A percentile compares a stretch with the other conserved stretches of the same genome.
phyloP scores from a whole-genome alignment of 768 basidiomycete species.

The Rhodotorula babjevae region DNA sequence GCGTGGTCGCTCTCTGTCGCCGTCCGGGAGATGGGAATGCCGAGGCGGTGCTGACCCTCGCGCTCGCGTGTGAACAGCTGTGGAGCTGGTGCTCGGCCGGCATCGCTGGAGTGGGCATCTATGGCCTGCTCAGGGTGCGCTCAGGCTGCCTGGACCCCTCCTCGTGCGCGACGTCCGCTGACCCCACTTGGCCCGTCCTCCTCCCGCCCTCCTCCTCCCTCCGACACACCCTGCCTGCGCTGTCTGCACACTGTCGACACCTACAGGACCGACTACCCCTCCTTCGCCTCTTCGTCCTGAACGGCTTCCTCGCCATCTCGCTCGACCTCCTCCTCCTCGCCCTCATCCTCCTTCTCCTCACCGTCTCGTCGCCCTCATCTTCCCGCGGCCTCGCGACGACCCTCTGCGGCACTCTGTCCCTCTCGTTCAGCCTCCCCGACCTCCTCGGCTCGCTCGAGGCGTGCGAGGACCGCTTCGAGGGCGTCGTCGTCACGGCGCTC shows the following conservation, averaged over 20 bases:
- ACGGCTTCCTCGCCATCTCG: conserved; percentile 20
- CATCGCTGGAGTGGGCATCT: not conserved
- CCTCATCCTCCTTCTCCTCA: conserved; percentile 10
- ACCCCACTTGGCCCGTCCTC: not conserved
- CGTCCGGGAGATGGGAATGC: not conserved
- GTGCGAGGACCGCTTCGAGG: conserved; percentile 32
- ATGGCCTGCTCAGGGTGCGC: conserved; percentile 7
- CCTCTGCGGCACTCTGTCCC: conserved; percentile 14
- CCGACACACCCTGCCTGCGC: too few species aligned
- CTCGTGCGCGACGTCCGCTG: not conserved
- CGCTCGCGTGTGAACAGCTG: not conserved
- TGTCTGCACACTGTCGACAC: not conserved
- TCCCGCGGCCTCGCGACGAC: conserved; percentile 14
- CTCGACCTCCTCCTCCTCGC: conserved; percentile 19
- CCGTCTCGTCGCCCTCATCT: conserved; percentile 1
- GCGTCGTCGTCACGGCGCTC: conserved; percentile 2
- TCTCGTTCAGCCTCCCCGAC: conserved; percentile 12
- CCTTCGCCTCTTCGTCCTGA: conserved; percentile 21
- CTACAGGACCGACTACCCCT: conserved; percentile 13
- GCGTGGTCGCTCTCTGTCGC: not conserved
- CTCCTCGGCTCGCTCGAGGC: conserved; percentile 25
- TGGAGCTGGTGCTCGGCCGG: conserved; percentile 18
- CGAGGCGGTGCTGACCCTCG: not conserved
- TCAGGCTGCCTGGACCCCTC: too few species aligned
- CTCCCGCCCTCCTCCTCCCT: too few species aligned